Percentiles rank a stretch among this genome's conserved stretches.
Evolutionary conservation across 371 early-diverging fungal genomes (phyloP).

Genomic region (Nematocida sp.): DNA sequence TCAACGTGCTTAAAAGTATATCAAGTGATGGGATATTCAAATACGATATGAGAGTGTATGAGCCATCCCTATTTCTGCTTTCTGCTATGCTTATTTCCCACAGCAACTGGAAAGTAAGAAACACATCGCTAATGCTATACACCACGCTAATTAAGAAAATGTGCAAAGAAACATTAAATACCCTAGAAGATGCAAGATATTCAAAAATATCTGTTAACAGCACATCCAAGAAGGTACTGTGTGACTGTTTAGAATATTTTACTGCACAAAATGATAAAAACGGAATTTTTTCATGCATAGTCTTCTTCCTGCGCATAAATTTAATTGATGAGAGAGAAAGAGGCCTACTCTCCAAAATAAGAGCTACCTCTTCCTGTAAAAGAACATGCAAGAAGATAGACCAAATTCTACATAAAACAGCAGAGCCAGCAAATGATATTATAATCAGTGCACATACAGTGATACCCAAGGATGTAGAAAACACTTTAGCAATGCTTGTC

Average conservation of each 20-base stretch:
- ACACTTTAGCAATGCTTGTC: neutral
- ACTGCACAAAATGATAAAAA: neutral
- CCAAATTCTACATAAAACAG: neutral
- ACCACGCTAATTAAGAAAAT: constrained; percentile 53
- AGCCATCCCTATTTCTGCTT: constrained; percentile 47
- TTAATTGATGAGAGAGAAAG: constrained; percentile 10
- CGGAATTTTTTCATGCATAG: constrained; percentile 40
- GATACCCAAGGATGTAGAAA: neutral
- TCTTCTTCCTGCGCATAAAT: constrained; percentile 46
- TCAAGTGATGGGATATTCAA: constrained; percentile 34
- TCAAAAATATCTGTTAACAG: constrained; percentile 27
- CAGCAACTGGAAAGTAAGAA: constrained; percentile 49
- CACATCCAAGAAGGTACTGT: constrained; percentile 19
- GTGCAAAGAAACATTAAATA: constrained; percentile 54
- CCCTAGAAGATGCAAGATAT: neutral
- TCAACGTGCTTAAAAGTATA: constrained; percentile 45
- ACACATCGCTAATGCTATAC: constrained; percentile 50
- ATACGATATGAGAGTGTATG: constrained; percentile 37
- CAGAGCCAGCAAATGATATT: neutral
- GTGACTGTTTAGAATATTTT: constrained; percentile 17
- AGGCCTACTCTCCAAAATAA: neutral
- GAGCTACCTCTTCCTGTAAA: neutral
- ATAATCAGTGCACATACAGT: neutral
- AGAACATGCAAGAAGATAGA: constrained; percentile 1
- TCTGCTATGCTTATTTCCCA: constrained; percentile 33